Base-by-base conservation (phyloP, 495 filamentous ascomycete species). In the Penicillium diatomitis region DNA sequence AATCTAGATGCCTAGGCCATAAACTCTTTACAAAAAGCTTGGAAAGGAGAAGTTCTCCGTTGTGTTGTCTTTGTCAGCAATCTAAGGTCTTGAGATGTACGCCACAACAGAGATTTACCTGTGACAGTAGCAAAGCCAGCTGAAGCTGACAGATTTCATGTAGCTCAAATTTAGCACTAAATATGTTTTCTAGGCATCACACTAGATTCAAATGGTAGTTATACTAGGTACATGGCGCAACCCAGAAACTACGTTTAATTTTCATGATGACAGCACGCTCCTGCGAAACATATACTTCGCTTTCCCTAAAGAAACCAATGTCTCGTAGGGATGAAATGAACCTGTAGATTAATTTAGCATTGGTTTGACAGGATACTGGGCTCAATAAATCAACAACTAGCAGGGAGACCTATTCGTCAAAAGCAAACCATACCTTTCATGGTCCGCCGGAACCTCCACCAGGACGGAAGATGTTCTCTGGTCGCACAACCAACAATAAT, bases 241-340 rank as follows among this genome's bases (percentile, higher is more conserved):
- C 20, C 41, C 41, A 44, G 12, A 32, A 31, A 44, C 12, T 44
- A 32, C 41, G 41, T 31, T 44, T 44, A 31, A 44, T 32, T 32
- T 44, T 44, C 41, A 44, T 44, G 12, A 44, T 32, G 20, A 44
- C 29, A 32, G 41, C 41, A 44, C 32, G 20, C 41, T 44, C 41
- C 10, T 44, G 41, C 10, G 29, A 44, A 44, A 44, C 12, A 44
- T 44, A 31, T 7, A 44, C 29, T 44, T 44, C 41, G 41, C 41
- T 44, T 44, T 44, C 41, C 29, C 29, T 44, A 32, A 31, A 44
- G 41, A 44, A 44, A 32, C 41, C 41, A 32, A 44, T 44, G 10
- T 30, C 32, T 44, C 32, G 41, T 30, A 44, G 41, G 32, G 28
- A 44, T 7, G 41, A 44, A 11, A 38, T 11, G 36, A 38, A 38